Conservation (phyloP, 2,329 filamentous ascomycete genomes). For the Scytalidium lignicola region DNA sequence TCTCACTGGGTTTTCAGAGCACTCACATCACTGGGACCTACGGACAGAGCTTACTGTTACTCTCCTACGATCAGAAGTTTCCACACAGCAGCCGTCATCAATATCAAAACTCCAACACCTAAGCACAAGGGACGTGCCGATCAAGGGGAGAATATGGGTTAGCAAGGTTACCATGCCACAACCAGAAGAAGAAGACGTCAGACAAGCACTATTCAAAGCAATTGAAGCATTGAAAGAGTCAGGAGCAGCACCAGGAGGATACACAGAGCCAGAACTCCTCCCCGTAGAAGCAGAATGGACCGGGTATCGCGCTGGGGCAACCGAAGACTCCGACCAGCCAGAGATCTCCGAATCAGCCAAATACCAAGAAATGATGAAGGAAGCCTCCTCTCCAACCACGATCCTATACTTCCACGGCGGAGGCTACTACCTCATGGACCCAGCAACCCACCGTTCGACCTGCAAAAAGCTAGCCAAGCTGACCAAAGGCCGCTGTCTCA, state of each 20-base stretch:
- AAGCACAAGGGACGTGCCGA: slow-evolving; percentile 56
- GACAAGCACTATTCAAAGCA: slow-evolving; percentile 52
- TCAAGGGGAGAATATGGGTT: slow-evolving; percentile 81
- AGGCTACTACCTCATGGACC: slow-evolving; percentile 69
- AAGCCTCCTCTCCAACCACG: slow-evolving; percentile 57
- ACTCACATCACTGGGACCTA: slow-evolving; percentile 72
- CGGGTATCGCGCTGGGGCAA: slow-evolving; percentile 56
- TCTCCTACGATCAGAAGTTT: slow-evolving; percentile 63
- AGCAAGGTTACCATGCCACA: slow-evolving; percentile 60
- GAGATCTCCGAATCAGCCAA: slow-evolving; percentile 56
- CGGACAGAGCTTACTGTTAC: slow-evolving; percentile 67
- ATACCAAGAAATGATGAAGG: slow-evolving; percentile 62
- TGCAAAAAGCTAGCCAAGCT: slow-evolving; percentile 59
- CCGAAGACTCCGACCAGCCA: slow-evolving; percentile 45
- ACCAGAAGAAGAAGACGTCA: slow-evolving; percentile 50
- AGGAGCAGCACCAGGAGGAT: slow-evolving; percentile 27
- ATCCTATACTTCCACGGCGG: slow-evolving; percentile 74
- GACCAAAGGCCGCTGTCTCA: slow-evolving; percentile 63
- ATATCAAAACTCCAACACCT: slow-evolving; percentile 59
- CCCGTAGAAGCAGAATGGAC: slow-evolving; percentile 72
- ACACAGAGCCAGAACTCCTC: slow-evolving; percentile 44
- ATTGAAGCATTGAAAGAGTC: slow-evolving; percentile 48
- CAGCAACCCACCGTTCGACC: slow-evolving; percentile 56
- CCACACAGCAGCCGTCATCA: slow-evolving; percentile 23
- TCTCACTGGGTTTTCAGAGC: slow-evolving; percentile 61